Base-by-base conservation (phyloP, 768 basidiomycete genomes). In the Suillus subalutaceus region DNA sequence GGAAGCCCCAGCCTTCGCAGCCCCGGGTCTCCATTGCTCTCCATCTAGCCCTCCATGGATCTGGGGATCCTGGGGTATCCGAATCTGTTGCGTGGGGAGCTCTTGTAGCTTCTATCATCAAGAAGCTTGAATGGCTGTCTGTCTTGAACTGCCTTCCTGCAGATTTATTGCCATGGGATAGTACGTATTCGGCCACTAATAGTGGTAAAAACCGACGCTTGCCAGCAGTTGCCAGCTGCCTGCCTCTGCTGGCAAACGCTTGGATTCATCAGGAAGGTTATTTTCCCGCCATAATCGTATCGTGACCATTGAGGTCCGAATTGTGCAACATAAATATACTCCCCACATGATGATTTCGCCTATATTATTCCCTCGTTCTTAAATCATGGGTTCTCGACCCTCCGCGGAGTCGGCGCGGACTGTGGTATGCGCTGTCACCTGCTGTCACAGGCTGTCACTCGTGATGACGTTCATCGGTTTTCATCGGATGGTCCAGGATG, bases 311-410 rank as follows among this genome's bases (percentile, higher is more conserved):
- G 6, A 15, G 13, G n/a, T 8, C 26, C 16, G n/a, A n/a, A 48
- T n/a, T n/a, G 10, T 48, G 50, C 52, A 10, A 55, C 7, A 26
- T 26, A 26, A 50, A 50, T 23, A 50, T 8, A 16, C 52, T 32
- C 53, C 18, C 15, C 52, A 30, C 26, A 52, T 30, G 52, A 55
- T 32, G 52, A 37, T 37, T 37, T 37, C 37, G 8, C 37, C 9
- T 37, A 3, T 13, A 52, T 26, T 13, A 52, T 26, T 52, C 30
- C 15, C 9, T 79, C 9, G 37, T 37, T 37, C 37, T 10, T 35
- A n/a, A 56, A n/a, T 37, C 37, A 5, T n/a, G 32, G 32, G 55
- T 13, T 37, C 10, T 35, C 20, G 10, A 13, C 20, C 20, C 12
- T 56, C 55, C 12, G 3, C 18, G n/a, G 48, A 15, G 48, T 23